A percentile compares a stretch with the other conserved stretches of the same genome.
These are phyloP conservation scores for Agrostemma githago DNA, from an alignment of 148 eudicot genomes.

Conservation along the genomic window DNA sequence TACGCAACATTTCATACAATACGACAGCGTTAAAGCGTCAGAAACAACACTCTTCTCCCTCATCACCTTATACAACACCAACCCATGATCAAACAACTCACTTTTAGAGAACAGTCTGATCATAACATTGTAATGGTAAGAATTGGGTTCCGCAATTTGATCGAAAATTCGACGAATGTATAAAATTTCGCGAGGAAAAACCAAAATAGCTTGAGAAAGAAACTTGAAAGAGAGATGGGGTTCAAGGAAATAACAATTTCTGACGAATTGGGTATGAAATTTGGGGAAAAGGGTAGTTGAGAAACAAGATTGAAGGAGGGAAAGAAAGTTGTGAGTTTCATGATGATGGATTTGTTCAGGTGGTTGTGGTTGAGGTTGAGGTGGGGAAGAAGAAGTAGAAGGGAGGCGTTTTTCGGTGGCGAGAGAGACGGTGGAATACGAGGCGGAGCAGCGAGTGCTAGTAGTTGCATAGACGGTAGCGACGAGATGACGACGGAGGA, in stretches of 20 bases:
- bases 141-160: conserved; percentile 30
- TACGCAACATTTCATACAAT: conserved; percentile 39
- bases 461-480: background rate
- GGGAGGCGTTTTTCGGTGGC: background rate
- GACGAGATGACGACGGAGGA: background rate
- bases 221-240: conserved; percentile 38
- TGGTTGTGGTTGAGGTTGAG: conserved; percentile 7
- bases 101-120: conserved; percentile 34
- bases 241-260: conserved; percentile 26
- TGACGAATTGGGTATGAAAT: conserved; percentile 55
- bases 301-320: conserved; percentile 40
- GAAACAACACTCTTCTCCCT: conserved; percentile 24
- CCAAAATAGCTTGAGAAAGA: conserved; percentile 27
- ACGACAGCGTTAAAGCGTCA: conserved; percentile 33
- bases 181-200: conserved; percentile 20
- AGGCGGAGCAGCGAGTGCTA: background rate
- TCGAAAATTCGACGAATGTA: conserved; percentile 31
- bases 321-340: conserved; percentile 19
- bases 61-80: conserved; percentile 32
- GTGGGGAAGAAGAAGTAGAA: background rate
- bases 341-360: conserved; percentile 13
- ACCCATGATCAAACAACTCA: conserved; percentile 27
- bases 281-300: conserved; percentile 37
- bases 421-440: conserved; percentile 13
- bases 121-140: conserved; percentile 39